Evolutionary conservation across 192 early-diverging fungal species (phyloP).

Genomic region (Kappamyces sp.): DNA sequence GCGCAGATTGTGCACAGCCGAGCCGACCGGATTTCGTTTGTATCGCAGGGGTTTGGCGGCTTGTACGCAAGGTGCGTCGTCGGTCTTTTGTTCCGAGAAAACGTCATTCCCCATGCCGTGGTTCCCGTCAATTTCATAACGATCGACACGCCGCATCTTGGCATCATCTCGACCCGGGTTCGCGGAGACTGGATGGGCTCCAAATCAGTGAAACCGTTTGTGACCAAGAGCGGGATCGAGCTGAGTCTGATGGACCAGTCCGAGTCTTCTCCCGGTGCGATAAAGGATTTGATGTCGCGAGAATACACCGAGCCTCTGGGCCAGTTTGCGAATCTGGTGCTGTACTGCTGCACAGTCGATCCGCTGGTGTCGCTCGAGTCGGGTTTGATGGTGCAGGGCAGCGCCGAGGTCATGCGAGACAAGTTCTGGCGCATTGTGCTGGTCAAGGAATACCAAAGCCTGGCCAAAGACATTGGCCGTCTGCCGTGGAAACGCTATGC

Average conservation of each 20-base stretch:
- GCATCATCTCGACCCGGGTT: neutral
- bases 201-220: slow-evolving; percentile 7
- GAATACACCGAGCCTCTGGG: neutral
- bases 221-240: slow-evolving; percentile 1
- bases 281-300: neutral
- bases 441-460: neutral
- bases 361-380: neutral
- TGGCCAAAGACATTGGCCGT: neutral
- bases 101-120: slow-evolving; percentile 1
- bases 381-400: neutral
- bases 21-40: slow-evolving; percentile 6
- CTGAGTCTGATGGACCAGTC: slow-evolving; percentile 9
- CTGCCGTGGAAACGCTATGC: slow-evolving; percentile 9
- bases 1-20: slow-evolving; percentile 6
- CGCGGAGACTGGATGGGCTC: neutral
- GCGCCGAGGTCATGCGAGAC: slow-evolving; percentile 1
- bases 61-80: slow-evolving; percentile 1
- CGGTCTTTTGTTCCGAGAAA: neutral
- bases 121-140: slow-evolving; percentile 2
- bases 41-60: slow-evolving; percentile 8
- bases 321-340: neutral
- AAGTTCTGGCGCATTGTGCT: neutral
- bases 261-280: neutral
- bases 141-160: slow-evolving; percentile 12
- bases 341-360: neutral